These are phyloP conservation scores for Berkeleyomyces rouxiae DNA, from an alignment of 2,329 filamentous ascomycete genomes.

Conservation along the genomic window DNA sequence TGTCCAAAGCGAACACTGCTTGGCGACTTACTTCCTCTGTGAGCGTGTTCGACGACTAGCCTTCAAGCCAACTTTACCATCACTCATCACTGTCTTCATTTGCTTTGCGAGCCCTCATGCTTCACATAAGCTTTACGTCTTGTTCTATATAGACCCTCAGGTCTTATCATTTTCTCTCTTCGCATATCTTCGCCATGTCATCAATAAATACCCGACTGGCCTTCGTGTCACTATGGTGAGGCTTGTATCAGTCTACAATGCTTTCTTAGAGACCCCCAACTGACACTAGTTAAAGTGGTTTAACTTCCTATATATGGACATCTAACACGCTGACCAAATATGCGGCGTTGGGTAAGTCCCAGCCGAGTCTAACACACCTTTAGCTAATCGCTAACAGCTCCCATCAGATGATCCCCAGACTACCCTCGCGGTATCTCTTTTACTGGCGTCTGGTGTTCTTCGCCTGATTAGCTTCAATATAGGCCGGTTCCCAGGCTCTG, in stretches of 20 bases:
- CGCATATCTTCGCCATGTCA: not conserved
- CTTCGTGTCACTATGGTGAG: slow-evolving; percentile 10
- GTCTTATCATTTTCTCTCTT: not conserved
- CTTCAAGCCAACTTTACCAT: no score
- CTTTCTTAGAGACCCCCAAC: not conserved
- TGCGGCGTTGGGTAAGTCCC: slow-evolving; percentile 11
- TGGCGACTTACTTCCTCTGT: not conserved
- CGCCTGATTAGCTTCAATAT: slow-evolving; percentile 15
- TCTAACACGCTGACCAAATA: slow-evolving; percentile 12
- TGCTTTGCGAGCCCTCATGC: not conserved
- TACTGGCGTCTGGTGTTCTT: slow-evolving; percentile 26
- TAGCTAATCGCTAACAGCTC: not conserved
- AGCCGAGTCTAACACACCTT: not conserved
- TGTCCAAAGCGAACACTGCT: not conserved
- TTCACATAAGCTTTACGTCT: not conserved
- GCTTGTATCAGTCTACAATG: not conserved
- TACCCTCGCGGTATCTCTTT: slow-evolving; percentile 24
- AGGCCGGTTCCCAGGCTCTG: slow-evolving; percentile 16
- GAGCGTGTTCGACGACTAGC: not conserved
- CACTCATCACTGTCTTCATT: not conserved
- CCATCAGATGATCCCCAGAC: slow-evolving; percentile 12
- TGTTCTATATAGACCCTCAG: not conserved
- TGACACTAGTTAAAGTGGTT: not conserved
- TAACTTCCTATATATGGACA: slow-evolving; percentile 9
- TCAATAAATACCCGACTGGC: slow-evolving; percentile 5